These are phyloP conservation scores for Camelina hispida DNA, from an alignment of 345 rosid genomes.

Conservation along the genomic window DNA sequence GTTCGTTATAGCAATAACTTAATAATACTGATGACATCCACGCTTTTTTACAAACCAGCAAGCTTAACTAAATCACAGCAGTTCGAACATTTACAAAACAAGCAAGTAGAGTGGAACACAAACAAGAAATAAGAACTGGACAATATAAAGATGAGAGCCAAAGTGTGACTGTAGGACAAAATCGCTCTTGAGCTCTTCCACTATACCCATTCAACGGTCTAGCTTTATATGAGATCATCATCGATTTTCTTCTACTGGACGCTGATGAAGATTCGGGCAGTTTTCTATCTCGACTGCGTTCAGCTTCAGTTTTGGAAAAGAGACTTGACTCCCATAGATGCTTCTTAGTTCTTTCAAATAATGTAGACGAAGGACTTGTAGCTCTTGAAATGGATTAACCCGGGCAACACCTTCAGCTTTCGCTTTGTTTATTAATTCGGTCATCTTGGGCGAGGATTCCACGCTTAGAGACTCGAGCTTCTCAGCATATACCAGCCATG, in stretches of 20 bases:
- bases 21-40: no score
- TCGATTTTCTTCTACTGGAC: not conserved
- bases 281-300: not conserved
- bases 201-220: not conserved
- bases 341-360: not conserved
- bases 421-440: slow-evolving; percentile 2
- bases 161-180: not conserved
- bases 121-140: not conserved
- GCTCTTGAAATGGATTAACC: slow-evolving; percentile 9
- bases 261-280: not conserved
- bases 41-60: not conserved
- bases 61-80: no score
- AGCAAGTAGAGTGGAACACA: not conserved
- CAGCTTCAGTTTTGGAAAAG: slow-evolving; percentile 5
- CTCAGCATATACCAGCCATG: slow-evolving; percentile 25
- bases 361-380: slow-evolving; percentile 4
- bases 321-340: slow-evolving; percentile 4
- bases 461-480: slow-evolving; percentile 19
- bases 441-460: not conserved
- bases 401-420: not conserved
- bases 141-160: not conserved
- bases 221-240: not conserved
- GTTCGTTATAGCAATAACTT: no score
- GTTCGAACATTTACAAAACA: not conserved
- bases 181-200: not conserved